Evolutionary conservation across 192 early-diverging fungal genomes (phyloP), one percentile per base, ranked within the genome.

Genomic region (Gaertneriomyces semiglobifer): DNA sequence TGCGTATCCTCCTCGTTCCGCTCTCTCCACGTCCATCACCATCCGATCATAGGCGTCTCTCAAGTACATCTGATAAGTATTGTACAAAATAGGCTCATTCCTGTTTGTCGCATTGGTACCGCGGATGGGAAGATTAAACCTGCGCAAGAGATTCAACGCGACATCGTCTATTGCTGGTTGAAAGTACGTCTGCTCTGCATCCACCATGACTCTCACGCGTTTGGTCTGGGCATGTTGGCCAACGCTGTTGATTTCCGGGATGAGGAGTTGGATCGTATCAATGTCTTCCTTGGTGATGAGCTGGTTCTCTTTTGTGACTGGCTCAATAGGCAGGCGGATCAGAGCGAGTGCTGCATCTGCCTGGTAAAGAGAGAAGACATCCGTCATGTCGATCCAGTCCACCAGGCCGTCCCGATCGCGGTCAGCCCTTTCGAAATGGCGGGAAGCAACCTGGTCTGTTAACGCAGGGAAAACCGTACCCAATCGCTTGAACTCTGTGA

Each of bases 11-110:
- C 86, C 78, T 47, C 90, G 81, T 61, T 82, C 62, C 16, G 91
- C 84, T 9, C 82, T 76, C 65, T 80, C 84, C 50, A 82, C 73
- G 74, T 96, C 92, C 60, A 72, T 68, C 19, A 74, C 62, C 63
- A 98, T 75, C 58, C 88, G 82, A 55, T 67, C 66, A 43, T 78
- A 67, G 3, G 87, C 80, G 63, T 84, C 85, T 66, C 85, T 86
- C 46, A 90, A 82, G 77, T 98, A 98, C 91, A 95, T 93, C 81
- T 98, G 96, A 75, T 92, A 93, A 7, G 95, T 98, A 80, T 95
- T 96, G 85, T 86, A 96, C 45, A 96, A 79, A 18, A 93, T 76
- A 8, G 92, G 90, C 9, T 62, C 73, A 4, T 58, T 58, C 18
- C 25, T 7, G 8, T 41, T 54, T 33, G 59, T 44, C 44, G 19